phyloP scores from a whole-genome alignment of 768 basidiomycete genomes.

The Mycena floridula region DNA sequence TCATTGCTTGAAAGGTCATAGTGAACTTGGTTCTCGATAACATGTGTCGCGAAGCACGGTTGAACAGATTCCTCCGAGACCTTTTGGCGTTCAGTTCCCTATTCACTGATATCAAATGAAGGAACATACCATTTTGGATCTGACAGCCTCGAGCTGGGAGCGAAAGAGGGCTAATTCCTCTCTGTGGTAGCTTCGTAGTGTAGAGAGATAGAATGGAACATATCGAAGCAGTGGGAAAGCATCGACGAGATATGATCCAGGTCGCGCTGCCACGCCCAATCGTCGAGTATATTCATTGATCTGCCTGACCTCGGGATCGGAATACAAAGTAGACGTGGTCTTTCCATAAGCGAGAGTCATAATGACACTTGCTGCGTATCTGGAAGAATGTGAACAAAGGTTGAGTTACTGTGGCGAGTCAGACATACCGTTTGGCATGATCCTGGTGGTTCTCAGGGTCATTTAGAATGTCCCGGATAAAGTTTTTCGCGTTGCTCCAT shows the following conservation, averaged over 20 bases:
- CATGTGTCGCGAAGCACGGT: slow-evolving; percentile 50
- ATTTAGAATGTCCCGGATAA: slow-evolving; percentile 37
- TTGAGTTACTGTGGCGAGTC: not conserved
- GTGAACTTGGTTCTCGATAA: slow-evolving; percentile 48
- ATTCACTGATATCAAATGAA: too few species aligned
- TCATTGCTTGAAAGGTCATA: slow-evolving; percentile 52
- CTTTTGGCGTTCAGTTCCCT: too few species aligned
- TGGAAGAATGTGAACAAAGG: slow-evolving; percentile 11
- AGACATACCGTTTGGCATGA: slow-evolving; percentile 40
- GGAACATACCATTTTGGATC: slow-evolving; percentile 33
- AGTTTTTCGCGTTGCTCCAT: slow-evolving; percentile 25
- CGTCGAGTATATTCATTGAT: slow-evolving; percentile 41
- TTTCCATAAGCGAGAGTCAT: slow-evolving; percentile 47
- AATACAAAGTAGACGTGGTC: slow-evolving; percentile 29
- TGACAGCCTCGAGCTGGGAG: slow-evolving; percentile 41
- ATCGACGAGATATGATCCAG: slow-evolving; percentile 43
- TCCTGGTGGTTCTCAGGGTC: slow-evolving; percentile 43
- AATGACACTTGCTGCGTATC: slow-evolving; percentile 45
- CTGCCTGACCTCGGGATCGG: slow-evolving; percentile 40
- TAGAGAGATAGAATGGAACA: slow-evolving; percentile 57
- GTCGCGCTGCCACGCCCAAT: slow-evolving; percentile 37
- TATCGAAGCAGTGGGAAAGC: slow-evolving; percentile 40
- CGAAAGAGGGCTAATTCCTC: slow-evolving; percentile 55
- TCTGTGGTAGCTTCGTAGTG: slow-evolving; percentile 47
- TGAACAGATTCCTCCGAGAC: slow-evolving; percentile 28